Evolutionary conservation across 2,329 filamentous ascomycete species (phyloP), one percentile per base, ranked within the genome.

Genomic region (Penicillium sp.): DNA sequence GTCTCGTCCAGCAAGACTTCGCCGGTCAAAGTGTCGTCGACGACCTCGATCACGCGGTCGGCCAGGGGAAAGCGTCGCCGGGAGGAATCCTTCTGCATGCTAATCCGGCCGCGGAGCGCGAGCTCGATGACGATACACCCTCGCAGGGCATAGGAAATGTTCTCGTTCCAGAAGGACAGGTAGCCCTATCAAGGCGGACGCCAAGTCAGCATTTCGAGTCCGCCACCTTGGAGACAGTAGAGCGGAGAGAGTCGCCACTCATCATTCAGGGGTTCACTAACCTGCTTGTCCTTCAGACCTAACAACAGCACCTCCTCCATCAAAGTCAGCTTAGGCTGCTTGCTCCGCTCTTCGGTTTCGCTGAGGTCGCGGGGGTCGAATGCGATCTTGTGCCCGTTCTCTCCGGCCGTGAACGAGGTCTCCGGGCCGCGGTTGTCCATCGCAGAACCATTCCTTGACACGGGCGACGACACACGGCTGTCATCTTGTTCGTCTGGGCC

Each of bases 101-200:
- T 93, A 78, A 99, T 90, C 68, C 95, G 90, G 72, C 95, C 95
- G 64, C 95, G 86, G 79, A 99, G 96, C 62, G 95, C 95, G 69
- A 99, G 82, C 78, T 99, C 95, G 77, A 98, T 91, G 67, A 99
- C 95, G 75, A 99, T 99, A 79, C 95, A 99, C 73, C 95, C 95
- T 75, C 95, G 88, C 62, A 99, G 84, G 64, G 95, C 95, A 76
- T 99, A 99, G 59, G 93, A 97, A 72, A 99, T 99, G 80, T 99
- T 99, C 79, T 99, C 95, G 79, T 99, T 99, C 95, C 95, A 99
- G 79, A 99, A 99, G 29, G 93, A 98, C 62, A 99, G 87, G 74
- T 99, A 98, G 65, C 95, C 95, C 92, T 96, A 73, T 53, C 35
- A 29, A 52, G 35, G 27, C 33, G 59, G 54, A 39, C 57, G 31